Evolutionary conservation across 495 filamentous ascomycete species (phyloP), one percentile per base, ranked within the genome.

Genomic region (Neurospora cerealis): DNA sequence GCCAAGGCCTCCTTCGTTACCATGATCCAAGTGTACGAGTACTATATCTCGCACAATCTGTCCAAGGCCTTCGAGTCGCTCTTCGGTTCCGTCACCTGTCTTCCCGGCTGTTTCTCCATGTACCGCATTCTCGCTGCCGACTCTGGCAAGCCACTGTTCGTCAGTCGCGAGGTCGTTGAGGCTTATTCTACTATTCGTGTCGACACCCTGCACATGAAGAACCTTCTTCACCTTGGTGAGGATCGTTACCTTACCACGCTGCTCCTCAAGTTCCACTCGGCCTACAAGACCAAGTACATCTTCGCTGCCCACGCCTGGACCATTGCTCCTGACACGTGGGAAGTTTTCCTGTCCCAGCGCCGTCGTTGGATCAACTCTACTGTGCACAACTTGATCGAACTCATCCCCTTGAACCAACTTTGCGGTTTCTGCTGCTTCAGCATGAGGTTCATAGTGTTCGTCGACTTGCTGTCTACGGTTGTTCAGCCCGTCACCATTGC

Each of bases 361-460:
- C 95, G 96, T 83, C 91, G 96, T 79, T 99, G 96, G 96, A 99
- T 99, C 83, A 99, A 99, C 84, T 98, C 95, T 39, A 99, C 96
- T 3, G 92, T 99, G 28, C 96, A 99, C 86, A 99, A 99, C 81
- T 86, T 99, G 75, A 92, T 96, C 76, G 96, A 99, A 80, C 90
- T 99, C 70, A 94, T 98, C 77, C 94, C 94, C 7, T 83, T 99
- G 80, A 89, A 92, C 70, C 92, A 98, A 80, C 90, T 99, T 39
- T 99, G 96, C 83, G 96, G 96, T 81, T 99, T 99, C 89, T 99
- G 96, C 87, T 98, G 96, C 83, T 99, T 99, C 87, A 94, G 92
- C 82, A 99, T 99, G 96, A 90, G 96, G 77, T 99, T 99, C 84
- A 87, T 99, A 74, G 95, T 99, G 76, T 97, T 99, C 78, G 81